Percentiles rank a stretch among this genome's conserved stretches.
Evolutionary conservation across 2,329 filamentous ascomycete species (phyloP).

Genomic region (Atkinsonella hypoxylon): DNA sequence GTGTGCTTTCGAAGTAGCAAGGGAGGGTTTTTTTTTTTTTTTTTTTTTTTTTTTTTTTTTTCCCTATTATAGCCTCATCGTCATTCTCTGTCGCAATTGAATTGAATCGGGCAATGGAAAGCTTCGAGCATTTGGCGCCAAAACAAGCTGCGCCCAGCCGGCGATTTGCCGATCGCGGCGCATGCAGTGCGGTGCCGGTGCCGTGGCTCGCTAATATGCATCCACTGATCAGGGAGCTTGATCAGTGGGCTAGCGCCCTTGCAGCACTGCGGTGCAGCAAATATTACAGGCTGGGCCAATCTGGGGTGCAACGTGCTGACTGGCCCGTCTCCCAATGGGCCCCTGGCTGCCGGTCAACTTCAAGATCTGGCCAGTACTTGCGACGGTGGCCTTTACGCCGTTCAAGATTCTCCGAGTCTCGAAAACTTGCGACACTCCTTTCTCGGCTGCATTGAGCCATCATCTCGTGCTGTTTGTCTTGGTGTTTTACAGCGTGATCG

Average conservation of each 20-base stretch:
- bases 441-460: conserved; percentile 1
- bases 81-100: background rate
- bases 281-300: background rate
- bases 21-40: no score
- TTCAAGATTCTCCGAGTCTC: background rate
- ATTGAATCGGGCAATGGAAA: background rate
- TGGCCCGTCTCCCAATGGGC: no score
- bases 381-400: conserved; percentile 23
- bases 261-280: no score
- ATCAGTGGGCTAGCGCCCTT: background rate
- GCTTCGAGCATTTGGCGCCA: background rate
- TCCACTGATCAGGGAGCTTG: no score
- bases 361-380: conserved; percentile 13
- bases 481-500: background rate
- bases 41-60: no score
- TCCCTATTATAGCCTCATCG: background rate
- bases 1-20: no score
- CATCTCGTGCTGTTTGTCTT: background rate
- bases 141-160: conserved; percentile 4
- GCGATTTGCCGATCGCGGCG: conserved; percentile 9
- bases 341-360: background rate
- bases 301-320: no score
- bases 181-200: no score
- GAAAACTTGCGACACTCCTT: background rate
- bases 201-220: no score